phyloP scores from a whole-genome alignment of 257 asterid species.

The Fraxinus excelsior region DNA sequence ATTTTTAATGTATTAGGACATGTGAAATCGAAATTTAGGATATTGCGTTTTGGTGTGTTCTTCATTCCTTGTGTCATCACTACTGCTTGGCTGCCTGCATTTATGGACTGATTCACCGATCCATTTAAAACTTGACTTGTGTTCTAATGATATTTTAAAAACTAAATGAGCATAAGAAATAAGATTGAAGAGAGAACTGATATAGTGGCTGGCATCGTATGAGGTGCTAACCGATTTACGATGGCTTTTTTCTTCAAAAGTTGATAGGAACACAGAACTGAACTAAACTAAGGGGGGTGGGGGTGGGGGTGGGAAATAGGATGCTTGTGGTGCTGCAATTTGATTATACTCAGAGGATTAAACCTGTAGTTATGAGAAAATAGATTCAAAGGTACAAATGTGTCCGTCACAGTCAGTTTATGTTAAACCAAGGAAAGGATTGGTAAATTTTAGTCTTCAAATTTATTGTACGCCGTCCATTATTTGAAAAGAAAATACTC shows the following conservation, averaged over 20 bases:
- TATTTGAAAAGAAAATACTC: neutral
- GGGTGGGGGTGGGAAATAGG: no score
- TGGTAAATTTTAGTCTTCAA: neutral
- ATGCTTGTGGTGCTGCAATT: neutral
- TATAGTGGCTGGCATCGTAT: neutral
- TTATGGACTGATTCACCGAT: neutral
- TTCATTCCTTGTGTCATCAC: neutral
- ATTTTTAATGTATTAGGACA: neutral
- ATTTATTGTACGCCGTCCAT: neutral
- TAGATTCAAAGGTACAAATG: neutral
- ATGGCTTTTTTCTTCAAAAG: neutral
- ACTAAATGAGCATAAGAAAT: neutral
- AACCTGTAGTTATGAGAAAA: neutral
- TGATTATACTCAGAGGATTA: neutral
- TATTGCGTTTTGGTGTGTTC: neutral
- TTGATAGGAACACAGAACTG: neutral
- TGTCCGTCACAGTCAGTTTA: neutral
- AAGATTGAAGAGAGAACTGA: neutral
- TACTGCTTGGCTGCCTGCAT: neutral
- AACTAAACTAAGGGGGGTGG: neutral
- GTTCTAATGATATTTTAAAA: neutral
- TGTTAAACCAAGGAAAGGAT: neutral
- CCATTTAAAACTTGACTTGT: neutral
- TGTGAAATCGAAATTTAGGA: neutral
- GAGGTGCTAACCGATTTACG: neutral